Percentiles rank a stretch among this genome's conserved stretches.
These are phyloP conservation scores for Eleusine coracana DNA, from an alignment of 176 grass and related monocot genomes.

Conservation along the genomic window DNA sequence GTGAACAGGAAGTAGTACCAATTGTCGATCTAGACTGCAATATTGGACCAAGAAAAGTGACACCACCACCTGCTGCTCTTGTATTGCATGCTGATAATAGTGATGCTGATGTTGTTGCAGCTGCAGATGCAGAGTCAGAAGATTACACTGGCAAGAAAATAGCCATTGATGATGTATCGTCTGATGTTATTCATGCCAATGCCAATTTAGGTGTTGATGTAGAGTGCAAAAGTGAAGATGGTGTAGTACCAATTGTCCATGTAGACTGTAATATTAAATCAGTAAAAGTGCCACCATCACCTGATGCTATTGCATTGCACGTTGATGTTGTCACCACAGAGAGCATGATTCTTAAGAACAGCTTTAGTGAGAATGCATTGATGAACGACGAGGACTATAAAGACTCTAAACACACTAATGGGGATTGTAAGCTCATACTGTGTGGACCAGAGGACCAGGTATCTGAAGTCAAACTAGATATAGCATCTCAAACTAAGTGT, in stretches of 20 bases:
- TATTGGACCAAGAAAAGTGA: constrained; percentile 31
- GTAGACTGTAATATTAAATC: no score
- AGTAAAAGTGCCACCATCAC: no score
- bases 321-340: constrained; percentile 18
- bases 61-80: constrained; percentile 26
- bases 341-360: constrained; percentile 29
- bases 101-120: constrained; percentile 36
- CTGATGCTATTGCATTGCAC: not conserved
- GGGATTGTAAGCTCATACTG: constrained; percentile 18
- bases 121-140: not conserved
- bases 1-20: constrained; percentile 27
- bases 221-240: not conserved
- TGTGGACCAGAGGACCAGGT: constrained; percentile 54
- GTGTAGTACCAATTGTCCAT: not conserved
- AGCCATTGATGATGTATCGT: not conserved
- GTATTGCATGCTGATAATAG: constrained; percentile 40
- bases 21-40: constrained; percentile 40
- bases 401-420: constrained; percentile 14
- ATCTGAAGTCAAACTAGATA: constrained; percentile 60
- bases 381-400: not conserved
- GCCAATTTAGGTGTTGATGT: no score
- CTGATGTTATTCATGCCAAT: no score
- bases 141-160: constrained; percentile 21
- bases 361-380: constrained; percentile 26
- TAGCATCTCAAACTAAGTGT: constrained; percentile 67